Percentiles rank a stretch among this genome's conserved stretches.
Conservation (phyloP, 495 filamentous ascomycete species). For the Talaromyces wortmannii region DNA sequence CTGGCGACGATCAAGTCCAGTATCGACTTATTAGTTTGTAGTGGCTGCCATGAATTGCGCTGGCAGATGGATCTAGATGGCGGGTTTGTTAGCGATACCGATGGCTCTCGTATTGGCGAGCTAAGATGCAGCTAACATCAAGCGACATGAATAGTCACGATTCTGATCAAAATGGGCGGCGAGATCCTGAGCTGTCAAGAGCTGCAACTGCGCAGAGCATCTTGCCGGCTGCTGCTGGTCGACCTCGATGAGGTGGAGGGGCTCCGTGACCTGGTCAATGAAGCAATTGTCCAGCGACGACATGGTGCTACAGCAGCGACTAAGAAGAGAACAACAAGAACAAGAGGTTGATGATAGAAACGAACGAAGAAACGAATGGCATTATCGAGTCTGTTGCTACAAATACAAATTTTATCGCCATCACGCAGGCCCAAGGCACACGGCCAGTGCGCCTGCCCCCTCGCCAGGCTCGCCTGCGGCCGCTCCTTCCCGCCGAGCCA, state of each 20-base stretch:
- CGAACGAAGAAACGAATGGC: too few relatives aligned
- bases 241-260: slow-evolving; percentile 17
- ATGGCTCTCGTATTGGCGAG: slow-evolving; percentile 1
- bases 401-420: too few relatives aligned
- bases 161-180: not conserved
- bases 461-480: not conserved
- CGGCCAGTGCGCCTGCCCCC: not conserved
- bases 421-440: not conserved
- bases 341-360: too few relatives aligned
- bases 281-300: slow-evolving; percentile 14
- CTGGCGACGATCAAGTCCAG: slow-evolving; percentile 20
- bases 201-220: not conserved
- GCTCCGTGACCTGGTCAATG: slow-evolving; percentile 12
- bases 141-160: slow-evolving; percentile 13
- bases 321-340: too few relatives aligned
- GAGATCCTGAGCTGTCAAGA: not conserved
- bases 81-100: not conserved
- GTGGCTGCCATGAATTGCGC: slow-evolving; percentile 30
- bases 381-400: too few relatives aligned
- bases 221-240: slow-evolving; percentile 2
- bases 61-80: slow-evolving; percentile 33
- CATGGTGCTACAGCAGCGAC: too few relatives aligned
- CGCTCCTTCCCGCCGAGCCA: not conserved
- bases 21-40: slow-evolving; percentile 26
- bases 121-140: slow-evolving; percentile 18